Base-by-base conservation (phyloP, 2,329 filamentous ascomycete species). In the Neopestalotiopsis clavispora region DNA sequence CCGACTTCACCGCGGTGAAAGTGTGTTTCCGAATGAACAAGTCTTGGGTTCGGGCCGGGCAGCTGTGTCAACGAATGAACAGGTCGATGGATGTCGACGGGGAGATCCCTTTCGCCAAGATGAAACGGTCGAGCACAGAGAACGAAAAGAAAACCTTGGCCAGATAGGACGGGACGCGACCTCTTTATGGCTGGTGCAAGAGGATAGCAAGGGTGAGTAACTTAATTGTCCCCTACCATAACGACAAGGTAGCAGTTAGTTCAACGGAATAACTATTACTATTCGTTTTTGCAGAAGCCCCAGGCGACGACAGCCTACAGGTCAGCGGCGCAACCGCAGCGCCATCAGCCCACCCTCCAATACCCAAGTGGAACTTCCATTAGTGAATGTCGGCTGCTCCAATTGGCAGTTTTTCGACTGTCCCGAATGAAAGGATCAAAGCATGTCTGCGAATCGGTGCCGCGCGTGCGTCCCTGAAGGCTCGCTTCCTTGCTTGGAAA, bases 211-310 rank as follows among this genome's bases (percentile, higher is more conserved):
- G 45, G n/a, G 45, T 20, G 45, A 52, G n/a, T n/a, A 52, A 17
- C 17, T 52, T 52, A 52, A n/a, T 52, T 23, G 17, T n/a, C 45
- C 45, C n/a, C 45, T 52, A n/a, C 45, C 45, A 20, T 20, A n/a
- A 59, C 13, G 65, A 64, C 49, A 65, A 17, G 58, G 45, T 57
- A 4, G 70, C 69, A 59, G 69, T 10, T 63, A 63, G 56, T 62
- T 71, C 70, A 52, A 71, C 75, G 56, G n/a, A 45, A 32, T 49
- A 69, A 23, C n/a, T 34, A 34, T 40, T 20, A 38, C 61, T 62
- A 32, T 45, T 32, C 34, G 30, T 49, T 52, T 52, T 66, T 66
- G 28, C 45, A 57, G 63, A 66, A 64, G 61, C 61, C 10, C 63
- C 32, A 58, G 40, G 23, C 42, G 42, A 66, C 34, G 34, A 38